Percentiles rank a stretch among this genome's conserved stretches.
Evolutionary conservation across 140 eudicot species (phyloP).

Genomic region (Stevia rebaudiana): DNA sequence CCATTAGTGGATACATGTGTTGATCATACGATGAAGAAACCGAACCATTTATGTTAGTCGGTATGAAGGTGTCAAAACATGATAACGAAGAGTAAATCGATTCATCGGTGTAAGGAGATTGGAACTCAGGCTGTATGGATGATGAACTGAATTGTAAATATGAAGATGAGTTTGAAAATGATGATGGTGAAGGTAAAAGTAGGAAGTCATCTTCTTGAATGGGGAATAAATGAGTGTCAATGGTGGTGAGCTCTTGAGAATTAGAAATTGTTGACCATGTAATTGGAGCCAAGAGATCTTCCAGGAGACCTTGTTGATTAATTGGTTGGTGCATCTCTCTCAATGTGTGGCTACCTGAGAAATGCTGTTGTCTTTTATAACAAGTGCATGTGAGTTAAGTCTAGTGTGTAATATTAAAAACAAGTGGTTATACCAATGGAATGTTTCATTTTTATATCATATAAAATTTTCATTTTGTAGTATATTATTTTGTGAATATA

Average conservation of each 20-base stretch:
- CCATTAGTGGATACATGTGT: constrained; percentile 28
- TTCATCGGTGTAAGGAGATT: constrained; percentile 34
- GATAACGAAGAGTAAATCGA: constrained; percentile 32
- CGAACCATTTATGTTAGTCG: constrained; percentile 10
- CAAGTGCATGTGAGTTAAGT: constrained; percentile 18
- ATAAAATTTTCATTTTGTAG: neutral
- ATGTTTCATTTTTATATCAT: constrained; percentile 1
- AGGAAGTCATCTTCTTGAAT: constrained; percentile 22
- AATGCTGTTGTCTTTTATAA: constrained; percentile 30
- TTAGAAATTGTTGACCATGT: constrained; percentile 31
- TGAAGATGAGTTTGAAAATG: constrained; percentile 33
- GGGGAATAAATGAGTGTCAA: constrained; percentile 19
- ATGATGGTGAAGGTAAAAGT: constrained; percentile 24
- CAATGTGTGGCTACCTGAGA: constrained; percentile 11
- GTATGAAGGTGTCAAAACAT: constrained; percentile 10
- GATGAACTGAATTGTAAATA: constrained; percentile 29
- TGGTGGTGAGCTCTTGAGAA: constrained; percentile 24
- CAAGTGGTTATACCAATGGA: constrained; percentile 1
- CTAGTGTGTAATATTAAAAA: constrained; percentile 17
- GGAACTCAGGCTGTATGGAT: constrained; percentile 29
- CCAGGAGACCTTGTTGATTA: constrained; percentile 50
- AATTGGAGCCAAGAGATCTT: constrained; percentile 52
- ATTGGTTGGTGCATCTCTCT: constrained; percentile 34
- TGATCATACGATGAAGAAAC: constrained; percentile 36
- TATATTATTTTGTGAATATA: neutral